A percentile compares a stretch with the other conserved stretches of the same genome.
phyloP scores from a whole-genome alignment of 2,329 filamentous ascomycete genomes.

The Aschersonia sp. region DNA sequence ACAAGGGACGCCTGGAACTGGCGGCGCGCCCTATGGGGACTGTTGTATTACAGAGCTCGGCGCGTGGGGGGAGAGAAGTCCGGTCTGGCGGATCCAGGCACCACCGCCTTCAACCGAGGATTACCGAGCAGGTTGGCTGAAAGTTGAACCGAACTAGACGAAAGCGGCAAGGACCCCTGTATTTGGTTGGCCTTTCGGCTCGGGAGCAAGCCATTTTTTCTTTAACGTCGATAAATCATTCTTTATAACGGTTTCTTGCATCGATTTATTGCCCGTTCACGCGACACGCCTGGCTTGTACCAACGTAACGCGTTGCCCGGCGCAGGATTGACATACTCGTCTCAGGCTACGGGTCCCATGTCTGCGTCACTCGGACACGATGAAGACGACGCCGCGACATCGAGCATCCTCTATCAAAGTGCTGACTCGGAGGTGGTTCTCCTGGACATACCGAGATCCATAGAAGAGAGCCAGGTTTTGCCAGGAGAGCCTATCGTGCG shows the following conservation, averaged over 20 bases:
- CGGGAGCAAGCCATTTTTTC: neutral
- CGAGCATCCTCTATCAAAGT: slow-evolving; percentile 19
- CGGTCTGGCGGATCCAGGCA: neutral
- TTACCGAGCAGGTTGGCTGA: slow-evolving; percentile 3
- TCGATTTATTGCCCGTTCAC: no score
- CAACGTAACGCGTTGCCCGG: no score
- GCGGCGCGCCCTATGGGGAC: no score
- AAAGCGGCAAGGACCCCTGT: no score
- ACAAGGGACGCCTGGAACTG: no score
- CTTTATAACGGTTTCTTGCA: no score
- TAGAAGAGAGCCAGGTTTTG: slow-evolving; percentile 49
- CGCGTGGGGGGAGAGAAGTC: neutral
- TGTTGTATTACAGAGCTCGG: no score
- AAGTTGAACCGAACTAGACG: no score
- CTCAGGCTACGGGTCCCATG: neutral
- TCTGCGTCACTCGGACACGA: neutral
- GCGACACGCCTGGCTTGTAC: no score
- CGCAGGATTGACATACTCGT: no score
- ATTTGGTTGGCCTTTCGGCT: no score
- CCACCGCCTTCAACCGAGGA: slow-evolving; percentile 6
- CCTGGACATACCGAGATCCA: slow-evolving; percentile 55
- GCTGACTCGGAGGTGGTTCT: slow-evolving; percentile 33
- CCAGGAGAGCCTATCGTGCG: slow-evolving; percentile 19
- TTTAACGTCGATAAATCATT: neutral
- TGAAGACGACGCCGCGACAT: slow-evolving; percentile 1